Evolutionary conservation across 257 asterid genomes (phyloP).

Genomic region (Agastache rugosa): DNA sequence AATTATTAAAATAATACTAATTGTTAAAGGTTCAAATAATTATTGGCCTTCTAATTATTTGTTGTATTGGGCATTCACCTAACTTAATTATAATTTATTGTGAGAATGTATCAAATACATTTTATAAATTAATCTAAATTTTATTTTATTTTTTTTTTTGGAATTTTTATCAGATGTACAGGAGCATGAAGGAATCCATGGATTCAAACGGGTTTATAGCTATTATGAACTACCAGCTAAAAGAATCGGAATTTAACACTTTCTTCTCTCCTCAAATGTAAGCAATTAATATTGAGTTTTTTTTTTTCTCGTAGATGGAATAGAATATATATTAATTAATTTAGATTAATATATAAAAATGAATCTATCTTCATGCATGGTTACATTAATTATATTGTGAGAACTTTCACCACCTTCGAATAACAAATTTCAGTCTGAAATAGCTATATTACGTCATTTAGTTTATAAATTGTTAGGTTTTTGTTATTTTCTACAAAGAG

Average conservation of each 20-base stretch:
- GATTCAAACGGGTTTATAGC: background rate
- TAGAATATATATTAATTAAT: too few species aligned
- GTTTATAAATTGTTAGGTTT: too few species aligned
- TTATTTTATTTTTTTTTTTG: background rate
- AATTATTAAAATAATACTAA: background rate
- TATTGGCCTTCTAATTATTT: background rate
- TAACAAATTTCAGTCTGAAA: background rate
- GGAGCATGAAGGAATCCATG: conserved; percentile 42
- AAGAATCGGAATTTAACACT: background rate
- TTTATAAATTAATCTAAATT: background rate
- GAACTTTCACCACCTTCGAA: background rate
- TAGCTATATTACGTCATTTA: background rate
- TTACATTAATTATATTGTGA: background rate
- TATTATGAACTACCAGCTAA: conserved; percentile 13
- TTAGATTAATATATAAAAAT: too few species aligned
- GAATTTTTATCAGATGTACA: conserved; percentile 44
- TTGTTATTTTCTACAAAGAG: too few species aligned
- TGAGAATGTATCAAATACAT: too few species aligned
- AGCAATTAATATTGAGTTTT: background rate
- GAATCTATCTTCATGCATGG: background rate
- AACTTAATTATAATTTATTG: background rate
- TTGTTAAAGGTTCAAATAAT: background rate
- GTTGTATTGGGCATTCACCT: conserved; percentile 16
- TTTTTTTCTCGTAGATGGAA: background rate
- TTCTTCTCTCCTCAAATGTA: conserved; percentile 35